Evolutionary conservation across 2,329 filamentous ascomycete genomes (phyloP), one percentile per base, ranked within the genome.

Genomic region (Aspergillus flavus): DNA sequence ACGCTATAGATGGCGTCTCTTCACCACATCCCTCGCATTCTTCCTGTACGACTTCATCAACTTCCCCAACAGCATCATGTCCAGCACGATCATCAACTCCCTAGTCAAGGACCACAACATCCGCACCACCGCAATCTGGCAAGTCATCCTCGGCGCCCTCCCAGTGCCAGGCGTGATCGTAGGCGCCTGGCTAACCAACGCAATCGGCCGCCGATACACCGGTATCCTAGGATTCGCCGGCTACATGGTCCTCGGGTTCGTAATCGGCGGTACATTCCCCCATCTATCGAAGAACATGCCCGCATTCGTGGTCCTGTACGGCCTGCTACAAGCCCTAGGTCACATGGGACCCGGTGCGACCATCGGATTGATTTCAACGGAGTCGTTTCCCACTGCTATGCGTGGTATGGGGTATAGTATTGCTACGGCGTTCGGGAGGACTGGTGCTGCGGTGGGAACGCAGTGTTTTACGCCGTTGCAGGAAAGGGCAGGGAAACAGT

Each of bases 41-140:
- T 77, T 77, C 53, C 65, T 78, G 0, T 78, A 78, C 59, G 76
- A 78, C 50, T 78, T 78, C 28, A 73, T 78, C 63, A 78, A 77
- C 53, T 78, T 78, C 50, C 75, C 75, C 0, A 78, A 78, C 45
- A 73, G 70, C 30, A 76, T 78, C 64, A 76, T 78, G 73, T 74
- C 71, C 3, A 71, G 74, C 34, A 72, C 70, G 6, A 78, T 78
- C 45, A 73, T 77, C 52, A 66, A 75, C 41, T 74, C 71, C 0
- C 62, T 77, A 4, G 76, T 77, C 1, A 69, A 69, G 28, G 72
- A 73, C 21, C 62, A 70, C 45, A 72, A 77, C 55, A 69, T 78
- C 23, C 73, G 72, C 39, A 73, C 70, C 2, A 76, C 75, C 0
- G 76, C 75, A 1, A 66, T 74, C 9, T 77, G 75, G 76, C 75